Percentiles rank a stretch among this genome's conserved stretches.
Conservation (phyloP, 768 basidiomycete genomes). For the Boletus subcaerulescens region DNA sequence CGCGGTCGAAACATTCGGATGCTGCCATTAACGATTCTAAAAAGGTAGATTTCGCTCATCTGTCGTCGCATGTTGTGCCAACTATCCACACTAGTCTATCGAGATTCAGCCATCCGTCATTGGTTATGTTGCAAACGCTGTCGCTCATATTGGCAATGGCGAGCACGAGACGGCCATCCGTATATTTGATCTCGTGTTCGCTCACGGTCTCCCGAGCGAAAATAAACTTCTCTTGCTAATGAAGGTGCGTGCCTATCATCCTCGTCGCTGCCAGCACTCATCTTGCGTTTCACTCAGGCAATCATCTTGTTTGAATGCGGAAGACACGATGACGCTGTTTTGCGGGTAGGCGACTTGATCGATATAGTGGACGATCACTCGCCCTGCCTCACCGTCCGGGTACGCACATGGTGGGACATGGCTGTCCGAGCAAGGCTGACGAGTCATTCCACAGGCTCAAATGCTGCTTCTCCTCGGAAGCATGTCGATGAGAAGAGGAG, state of each 20-base stretch:
- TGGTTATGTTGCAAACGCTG: conserved; percentile 6
- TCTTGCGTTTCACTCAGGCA: background rate
- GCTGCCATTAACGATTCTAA: conserved; percentile 4
- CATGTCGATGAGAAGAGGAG: too few species aligned
- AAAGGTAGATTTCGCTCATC: background rate
- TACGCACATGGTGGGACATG: background rate
- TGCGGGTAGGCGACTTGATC: too few species aligned
- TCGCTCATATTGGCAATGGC: background rate
- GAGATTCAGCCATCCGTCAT: conserved; percentile 1
- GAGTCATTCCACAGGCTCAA: background rate
- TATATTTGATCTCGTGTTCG: conserved; percentile 4
- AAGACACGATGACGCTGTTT: too few species aligned
- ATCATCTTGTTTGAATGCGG: background rate
- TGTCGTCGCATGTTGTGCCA: background rate
- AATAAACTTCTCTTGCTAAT: conserved; percentile 4
- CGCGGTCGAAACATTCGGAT: background rate
- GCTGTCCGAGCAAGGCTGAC: background rate
- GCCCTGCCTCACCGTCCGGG: too few species aligned
- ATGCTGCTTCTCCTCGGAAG: background rate
- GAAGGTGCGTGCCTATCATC: background rate
- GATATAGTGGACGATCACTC: too few species aligned
- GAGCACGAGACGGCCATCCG: background rate
- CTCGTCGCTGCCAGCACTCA: background rate
- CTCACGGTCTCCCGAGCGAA: background rate
- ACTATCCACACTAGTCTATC: background rate